Evolutionary conservation across 1,284 basidiomycete genomes (phyloP), one percentile per base, ranked within the genome.

Genomic region (Sutorius eximius): DNA sequence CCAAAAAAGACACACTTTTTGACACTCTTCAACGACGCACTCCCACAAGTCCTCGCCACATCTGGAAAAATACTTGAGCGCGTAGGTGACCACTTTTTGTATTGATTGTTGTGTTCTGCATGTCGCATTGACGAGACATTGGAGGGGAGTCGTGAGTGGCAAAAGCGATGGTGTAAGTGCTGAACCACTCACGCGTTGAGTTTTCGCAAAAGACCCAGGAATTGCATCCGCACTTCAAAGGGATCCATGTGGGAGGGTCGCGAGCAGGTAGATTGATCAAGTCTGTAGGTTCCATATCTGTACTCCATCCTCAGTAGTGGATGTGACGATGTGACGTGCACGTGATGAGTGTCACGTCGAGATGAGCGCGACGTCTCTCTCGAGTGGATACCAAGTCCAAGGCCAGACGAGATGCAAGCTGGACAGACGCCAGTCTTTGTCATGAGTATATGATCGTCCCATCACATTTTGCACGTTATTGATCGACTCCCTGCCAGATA

Each of bases 41-140:
- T 95, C 93, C 95, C 95, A 98, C 5, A 98, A 74, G 69, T 97
- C 94, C 62, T 96, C 91, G 11, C 91, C 90, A 56, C 90, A 94
- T 49, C 81, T 77, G 1, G 85, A 75, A 52, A 89, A 93, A 69
- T 92, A 87, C 69, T 93, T 94, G 57, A 96, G 77, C 2, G 93
- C 91, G 67, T 88, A 96, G 3, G 82, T 79, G 27, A 96, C 92
- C 32, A 93, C 87, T 70, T 91, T 94, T 67, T 92, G 89, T 49
- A 97, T 96, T 36, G 91, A 94, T 67, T 87, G 87, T 6, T 27
- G 24, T 27, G 24, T 27, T 27, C 24, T 27, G 5, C 24, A n/a
- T n/a, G n/a, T n/a, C n/a, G n/a, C n/a, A n/a, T n/a, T n/a, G n/a
- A n/a, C n/a, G n/a, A n/a, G n/a, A n/a, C n/a, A n/a, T n/a, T n/a